phyloP scores from a whole-genome alignment of 2,329 filamentous ascomycete species.

The Ophiostoma himal-ulmi region DNA sequence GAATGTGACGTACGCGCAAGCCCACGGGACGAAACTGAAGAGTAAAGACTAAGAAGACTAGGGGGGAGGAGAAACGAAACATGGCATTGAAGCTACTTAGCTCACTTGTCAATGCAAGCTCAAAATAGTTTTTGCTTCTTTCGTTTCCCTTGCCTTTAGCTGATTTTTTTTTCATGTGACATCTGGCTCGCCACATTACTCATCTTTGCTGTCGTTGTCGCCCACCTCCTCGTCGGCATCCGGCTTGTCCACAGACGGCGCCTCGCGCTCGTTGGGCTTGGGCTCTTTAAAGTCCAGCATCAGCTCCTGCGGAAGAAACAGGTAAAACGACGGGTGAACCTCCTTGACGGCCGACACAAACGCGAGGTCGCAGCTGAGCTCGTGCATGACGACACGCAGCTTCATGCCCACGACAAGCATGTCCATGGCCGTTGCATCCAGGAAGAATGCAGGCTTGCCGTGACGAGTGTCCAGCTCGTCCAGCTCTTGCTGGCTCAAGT shows the following conservation, averaged over 20 bases:
- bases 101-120: neutral
- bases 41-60: neutral
- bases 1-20: constrained; percentile 16
- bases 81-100: neutral
- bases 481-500: constrained; percentile 31
- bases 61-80: neutral
- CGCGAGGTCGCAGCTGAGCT: constrained; percentile 53
- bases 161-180: neutral
- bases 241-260: constrained; percentile 40
- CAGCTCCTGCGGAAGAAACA: constrained; percentile 60
- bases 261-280: constrained; percentile 38
- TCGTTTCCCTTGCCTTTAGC: neutral
- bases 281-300: constrained; percentile 63
- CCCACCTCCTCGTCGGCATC: constrained; percentile 31
- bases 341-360: constrained; percentile 57
- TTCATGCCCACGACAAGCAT: constrained; percentile 61
- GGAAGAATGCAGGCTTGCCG: constrained; percentile 47
- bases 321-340: constrained; percentile 58
- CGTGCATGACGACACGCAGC: constrained; percentile 49
- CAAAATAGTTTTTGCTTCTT: neutral
- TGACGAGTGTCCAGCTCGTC: constrained; percentile 10
- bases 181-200: neutral
- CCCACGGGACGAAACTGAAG: neutral
- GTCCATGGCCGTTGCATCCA: constrained; percentile 55
- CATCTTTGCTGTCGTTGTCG: constrained; percentile 20